These are phyloP conservation scores for Aspergillus sclerotioniger DNA, from an alignment of 495 filamentous ascomycete species.

Conservation along the genomic window DNA sequence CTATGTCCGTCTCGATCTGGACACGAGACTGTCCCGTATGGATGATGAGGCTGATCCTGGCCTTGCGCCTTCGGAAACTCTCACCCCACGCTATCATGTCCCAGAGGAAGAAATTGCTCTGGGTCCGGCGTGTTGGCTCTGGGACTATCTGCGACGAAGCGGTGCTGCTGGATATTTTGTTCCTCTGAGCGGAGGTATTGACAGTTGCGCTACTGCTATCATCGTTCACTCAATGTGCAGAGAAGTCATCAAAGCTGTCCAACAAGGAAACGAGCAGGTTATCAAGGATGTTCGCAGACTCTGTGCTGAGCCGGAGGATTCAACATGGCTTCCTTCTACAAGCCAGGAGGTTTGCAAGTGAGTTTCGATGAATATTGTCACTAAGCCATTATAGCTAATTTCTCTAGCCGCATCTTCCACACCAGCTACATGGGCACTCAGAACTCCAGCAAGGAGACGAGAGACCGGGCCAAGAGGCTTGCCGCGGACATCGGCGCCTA, in stretches of 20 bases:
- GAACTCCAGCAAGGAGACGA: slow-evolving; percentile 69
- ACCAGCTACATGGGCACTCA: slow-evolving; percentile 81
- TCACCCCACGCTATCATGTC: slow-evolving; percentile 52
- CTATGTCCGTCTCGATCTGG: slow-evolving; percentile 36
- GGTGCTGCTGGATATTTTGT: slow-evolving; percentile 57
- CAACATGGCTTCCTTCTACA: slow-evolving; percentile 50
- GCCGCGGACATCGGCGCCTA: slow-evolving; percentile 69
- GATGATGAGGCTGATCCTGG: slow-evolving; percentile 38
- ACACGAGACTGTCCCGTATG: slow-evolving; percentile 33
- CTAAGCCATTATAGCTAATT: slow-evolving; percentile 14
- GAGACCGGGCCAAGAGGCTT: slow-evolving; percentile 66
- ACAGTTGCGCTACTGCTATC: slow-evolving; percentile 55
- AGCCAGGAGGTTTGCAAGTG: slow-evolving; percentile 61
- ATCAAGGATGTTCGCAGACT: slow-evolving; percentile 67
- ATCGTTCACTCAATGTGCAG: slow-evolving; percentile 81
- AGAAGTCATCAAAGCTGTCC: slow-evolving; percentile 64
- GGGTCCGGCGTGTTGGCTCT: slow-evolving; percentile 71
- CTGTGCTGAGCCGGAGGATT: slow-evolving; percentile 50
- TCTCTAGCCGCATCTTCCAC: slow-evolving; percentile 55
- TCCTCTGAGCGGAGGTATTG: slow-evolving; percentile 73
- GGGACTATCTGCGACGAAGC: slow-evolving; percentile 77
- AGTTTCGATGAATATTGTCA: slow-evolving; percentile 6
- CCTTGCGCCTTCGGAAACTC: slow-evolving; percentile 38
- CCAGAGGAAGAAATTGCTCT: slow-evolving; percentile 78
- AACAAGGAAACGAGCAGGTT: slow-evolving; percentile 64